A percentile compares a stretch with the other conserved stretches of the same genome.
These are phyloP conservation scores for Pseudocercospora musae DNA, from an alignment of 2,329 filamentous ascomycete genomes.

Conservation along the genomic window DNA sequence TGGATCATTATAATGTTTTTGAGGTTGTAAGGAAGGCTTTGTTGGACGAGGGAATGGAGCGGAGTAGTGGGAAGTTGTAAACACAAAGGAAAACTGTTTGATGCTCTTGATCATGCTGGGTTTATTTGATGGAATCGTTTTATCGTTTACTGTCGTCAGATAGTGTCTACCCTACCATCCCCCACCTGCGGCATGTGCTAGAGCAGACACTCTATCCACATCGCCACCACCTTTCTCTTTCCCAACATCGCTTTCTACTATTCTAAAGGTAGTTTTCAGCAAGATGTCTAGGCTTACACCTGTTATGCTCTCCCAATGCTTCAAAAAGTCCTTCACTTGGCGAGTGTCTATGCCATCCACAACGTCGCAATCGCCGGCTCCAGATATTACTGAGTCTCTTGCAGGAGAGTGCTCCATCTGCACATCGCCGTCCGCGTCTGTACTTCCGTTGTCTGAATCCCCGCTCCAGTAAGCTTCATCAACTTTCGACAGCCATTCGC, in stretches of 20 bases:
- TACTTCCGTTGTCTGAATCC: slow-evolving; percentile 21
- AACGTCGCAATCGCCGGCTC: slow-evolving; percentile 30
- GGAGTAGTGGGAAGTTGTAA: background rate
- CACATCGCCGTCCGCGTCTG: slow-evolving; percentile 22
- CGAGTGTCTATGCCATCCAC: slow-evolving; percentile 57
- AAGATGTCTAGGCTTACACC: slow-evolving; percentile 68
- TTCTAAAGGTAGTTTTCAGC: slow-evolving; percentile 80
- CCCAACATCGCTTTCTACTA: slow-evolving; percentile 92
- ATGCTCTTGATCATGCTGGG: background rate
- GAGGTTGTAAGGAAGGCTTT: slow-evolving; percentile 4
- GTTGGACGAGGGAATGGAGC: background rate
- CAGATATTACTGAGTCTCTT: slow-evolving; percentile 23
- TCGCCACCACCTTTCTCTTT: slow-evolving; percentile 63
- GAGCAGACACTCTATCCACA: slow-evolving; percentile 77
- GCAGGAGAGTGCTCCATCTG: slow-evolving; percentile 21
- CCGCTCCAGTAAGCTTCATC: slow-evolving; percentile 51
- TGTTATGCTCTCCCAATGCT: slow-evolving; percentile 72
- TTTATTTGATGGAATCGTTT: background rate
- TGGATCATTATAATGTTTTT: slow-evolving; percentile 13
- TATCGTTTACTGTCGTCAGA: background rate
- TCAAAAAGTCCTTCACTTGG: slow-evolving; percentile 65
- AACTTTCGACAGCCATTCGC: slow-evolving; percentile 75
- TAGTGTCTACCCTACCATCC: slow-evolving; percentile 64
- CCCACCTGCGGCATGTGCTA: slow-evolving; percentile 87
- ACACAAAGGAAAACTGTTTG: background rate